These are phyloP conservation scores for Neonectria neomacrospora DNA, from an alignment of 2,329 filamentous ascomycete species.

Conservation along the genomic window DNA sequence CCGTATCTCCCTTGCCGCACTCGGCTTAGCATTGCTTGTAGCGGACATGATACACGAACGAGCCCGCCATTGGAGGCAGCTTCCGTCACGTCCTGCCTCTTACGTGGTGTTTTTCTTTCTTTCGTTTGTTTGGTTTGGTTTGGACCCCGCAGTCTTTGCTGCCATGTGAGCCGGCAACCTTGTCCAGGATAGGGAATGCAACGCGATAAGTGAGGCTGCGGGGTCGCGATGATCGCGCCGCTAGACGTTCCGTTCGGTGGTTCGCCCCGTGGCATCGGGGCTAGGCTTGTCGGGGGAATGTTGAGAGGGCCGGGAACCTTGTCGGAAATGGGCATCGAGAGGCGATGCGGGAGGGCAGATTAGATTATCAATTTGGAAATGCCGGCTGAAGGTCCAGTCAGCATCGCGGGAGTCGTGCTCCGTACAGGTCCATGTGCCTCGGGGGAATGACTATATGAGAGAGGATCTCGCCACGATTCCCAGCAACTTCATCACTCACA, in stretches of 20 bases:
- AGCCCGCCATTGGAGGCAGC: background rate
- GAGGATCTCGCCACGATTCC: background rate
- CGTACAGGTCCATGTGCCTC: background rate
- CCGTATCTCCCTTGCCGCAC: constrained; percentile 5
- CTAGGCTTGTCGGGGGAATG: constrained; percentile 24
- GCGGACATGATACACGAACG: constrained; percentile 20
- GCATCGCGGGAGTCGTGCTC: background rate
- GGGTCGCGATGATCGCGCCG: constrained; percentile 6
- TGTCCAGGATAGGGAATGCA: constrained; percentile 24
- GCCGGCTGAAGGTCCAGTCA: background rate
- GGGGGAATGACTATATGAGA: constrained; percentile 17
- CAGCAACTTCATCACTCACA: background rate
- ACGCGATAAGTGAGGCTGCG: constrained; percentile 14
- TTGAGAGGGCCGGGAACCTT: constrained; percentile 23
- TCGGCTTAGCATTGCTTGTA: constrained; percentile 14
- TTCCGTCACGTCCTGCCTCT: background rate
- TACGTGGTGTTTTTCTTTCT: background rate
- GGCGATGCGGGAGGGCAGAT: constrained; percentile 2
- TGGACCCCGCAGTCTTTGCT: constrained; percentile 21
- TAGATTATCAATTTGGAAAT: background rate
- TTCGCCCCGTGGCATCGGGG: background rate
- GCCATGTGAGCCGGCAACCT: constrained; percentile 14
- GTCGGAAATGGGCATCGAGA: constrained; percentile 17
- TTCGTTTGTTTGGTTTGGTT: too few species aligned
- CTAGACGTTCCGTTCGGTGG: background rate